Base-by-base conservation (phyloP, 139 green algal species). In the Pleodorina starrii region DNA sequence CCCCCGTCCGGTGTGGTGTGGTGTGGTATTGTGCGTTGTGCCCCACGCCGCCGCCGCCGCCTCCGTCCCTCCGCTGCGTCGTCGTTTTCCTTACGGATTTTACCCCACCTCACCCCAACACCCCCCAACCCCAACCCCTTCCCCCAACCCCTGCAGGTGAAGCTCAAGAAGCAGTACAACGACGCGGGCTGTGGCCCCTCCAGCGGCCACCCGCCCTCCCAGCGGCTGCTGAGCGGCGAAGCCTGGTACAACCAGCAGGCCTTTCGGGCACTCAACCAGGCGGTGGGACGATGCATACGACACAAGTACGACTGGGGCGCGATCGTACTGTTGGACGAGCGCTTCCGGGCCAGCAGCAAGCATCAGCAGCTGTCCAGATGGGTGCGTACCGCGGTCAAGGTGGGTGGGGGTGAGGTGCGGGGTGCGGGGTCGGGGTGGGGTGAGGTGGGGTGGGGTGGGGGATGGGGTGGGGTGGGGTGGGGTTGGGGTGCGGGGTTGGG, bases 201-300 rank as follows among this genome's bases (percentile, higher is more conserved):
- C 50, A 83, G 69, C 51, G 42, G 42, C 43, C 48, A 69, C 21
- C 40, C 72, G n/a, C 78, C 46, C n/a, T 36, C 27, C 16, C 36
- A 68, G 25, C 60, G 82, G 23, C 85, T 92, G 73, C 63, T 95
- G n/a, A 90, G 35, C n/a, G 93, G 93, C n/a, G 89, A 93, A 19
- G 35, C 54, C 21, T 99, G 98, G 98, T 99, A 99, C 96, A 90
- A 43, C 23, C 97, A 98, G 90, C 96, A 99, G 89, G 98, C 98
- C 6, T 99, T 99, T 92, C 90, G 97, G 19, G 97, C 97, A 0
- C 92, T 98, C 51, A 99, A 99, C 89, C 97, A 99, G 95, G 97
- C 96, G 1, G 72, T 99, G 35, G 97, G 97, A 5, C 94, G 97
- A 17, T 99, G 97, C 95, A 98, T 99, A 71, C 93, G 98, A 4